Conservation (phyloP, 352 stramenopile species). For the Pythium oligandrum region DNA sequence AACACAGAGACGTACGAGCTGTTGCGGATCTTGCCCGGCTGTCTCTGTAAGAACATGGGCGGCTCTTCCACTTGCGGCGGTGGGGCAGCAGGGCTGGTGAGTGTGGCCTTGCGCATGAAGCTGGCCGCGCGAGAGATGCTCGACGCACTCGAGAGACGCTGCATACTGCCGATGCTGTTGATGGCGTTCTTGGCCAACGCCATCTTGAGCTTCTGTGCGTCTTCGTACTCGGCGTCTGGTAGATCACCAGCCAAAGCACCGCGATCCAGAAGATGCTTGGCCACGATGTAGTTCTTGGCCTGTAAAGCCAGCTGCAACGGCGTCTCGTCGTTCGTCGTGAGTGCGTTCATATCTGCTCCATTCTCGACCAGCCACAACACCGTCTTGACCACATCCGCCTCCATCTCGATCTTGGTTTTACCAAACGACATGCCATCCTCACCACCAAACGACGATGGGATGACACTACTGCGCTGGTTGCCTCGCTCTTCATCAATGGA, state of each 20-base stretch:
- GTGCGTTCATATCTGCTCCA: slow-evolving; percentile 37
- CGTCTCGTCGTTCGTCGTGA: slow-evolving; percentile 21
- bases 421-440: background rate
- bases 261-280: slow-evolving; percentile 34
- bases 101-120: background rate
- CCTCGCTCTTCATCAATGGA: slow-evolving; percentile 21
- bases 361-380: slow-evolving; percentile 52
- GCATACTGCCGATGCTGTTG: slow-evolving; percentile 16
- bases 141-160: slow-evolving; percentile 7
- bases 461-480: slow-evolving; percentile 15
- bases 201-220: slow-evolving; percentile 27
- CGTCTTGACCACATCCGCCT: slow-evolving; percentile 31
- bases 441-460: slow-evolving; percentile 2
- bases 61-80: slow-evolving; percentile 22
- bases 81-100: background rate
- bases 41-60: slow-evolving; percentile 66
- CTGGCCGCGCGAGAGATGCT: background rate
- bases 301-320: slow-evolving; percentile 34
- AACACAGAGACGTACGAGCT: slow-evolving; percentile 84
- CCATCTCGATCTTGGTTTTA: slow-evolving; percentile 14
- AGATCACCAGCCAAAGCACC: slow-evolving; percentile 24
- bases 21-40: slow-evolving; percentile 62
- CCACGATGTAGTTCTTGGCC: slow-evolving; percentile 24
- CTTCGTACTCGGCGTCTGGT: slow-evolving; percentile 16
- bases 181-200: slow-evolving; percentile 30